Conservation (phyloP, 2,329 filamentous ascomycete species). For the Diaporthe caulivora region DNA sequence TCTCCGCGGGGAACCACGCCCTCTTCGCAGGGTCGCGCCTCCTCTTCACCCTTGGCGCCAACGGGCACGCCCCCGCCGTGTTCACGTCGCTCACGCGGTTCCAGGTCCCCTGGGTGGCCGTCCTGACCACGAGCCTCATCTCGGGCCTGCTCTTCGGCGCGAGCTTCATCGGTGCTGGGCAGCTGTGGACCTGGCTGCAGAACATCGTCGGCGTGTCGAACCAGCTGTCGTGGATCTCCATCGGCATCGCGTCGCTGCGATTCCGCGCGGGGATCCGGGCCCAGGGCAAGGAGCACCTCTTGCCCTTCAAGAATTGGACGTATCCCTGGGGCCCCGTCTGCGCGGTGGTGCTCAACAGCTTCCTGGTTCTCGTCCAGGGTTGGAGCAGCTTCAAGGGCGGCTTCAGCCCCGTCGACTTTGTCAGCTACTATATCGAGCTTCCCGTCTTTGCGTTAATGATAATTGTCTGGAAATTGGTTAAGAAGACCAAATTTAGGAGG, state of each 20-base stretch:
- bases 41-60: constrained; percentile 67
- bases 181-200: constrained; percentile 76
- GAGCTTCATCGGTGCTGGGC: constrained; percentile 73
- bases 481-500: constrained; percentile 40
- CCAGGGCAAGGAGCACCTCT: constrained; percentile 71
- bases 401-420: constrained; percentile 71
- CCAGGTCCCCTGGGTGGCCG: constrained; percentile 65
- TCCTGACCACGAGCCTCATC: constrained; percentile 65
- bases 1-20: constrained; percentile 70
- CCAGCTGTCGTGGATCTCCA: constrained; percentile 75
- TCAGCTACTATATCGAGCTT: constrained; percentile 74
- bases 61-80: constrained; percentile 67
- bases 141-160: constrained; percentile 73
- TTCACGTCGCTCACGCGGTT: constrained; percentile 64
- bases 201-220: constrained; percentile 77
- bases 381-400: constrained; percentile 72
- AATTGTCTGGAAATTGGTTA: constrained; percentile 63
- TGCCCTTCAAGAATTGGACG: constrained; percentile 76
- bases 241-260: constrained; percentile 73
- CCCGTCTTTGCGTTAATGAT: constrained; percentile 70
- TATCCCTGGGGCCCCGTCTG: constrained; percentile 73
- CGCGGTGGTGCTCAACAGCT: constrained; percentile 67
- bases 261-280: constrained; percentile 69
- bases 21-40: constrained; percentile 68
- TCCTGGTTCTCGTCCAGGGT: constrained; percentile 74